Evolutionary conservation across 805 yeast species (phyloP).

Genomic region (Spathaspora arborariae): DNA sequence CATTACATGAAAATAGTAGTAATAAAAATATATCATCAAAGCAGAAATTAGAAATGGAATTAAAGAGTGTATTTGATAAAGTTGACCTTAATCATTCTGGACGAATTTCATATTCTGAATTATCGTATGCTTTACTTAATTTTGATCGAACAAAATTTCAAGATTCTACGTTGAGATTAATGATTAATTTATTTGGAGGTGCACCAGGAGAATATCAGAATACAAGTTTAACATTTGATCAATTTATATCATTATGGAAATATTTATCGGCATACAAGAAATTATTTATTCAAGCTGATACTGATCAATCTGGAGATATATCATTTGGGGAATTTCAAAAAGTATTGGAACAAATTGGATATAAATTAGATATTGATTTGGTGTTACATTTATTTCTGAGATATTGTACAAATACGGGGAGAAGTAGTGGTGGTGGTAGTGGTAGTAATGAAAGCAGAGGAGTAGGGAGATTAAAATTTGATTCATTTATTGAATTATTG

Average conservation of each 20-base stretch:
- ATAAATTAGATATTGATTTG: conserved; percentile 53
- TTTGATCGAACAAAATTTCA: conserved; percentile 63
- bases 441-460: conserved; percentile 16
- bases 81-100: conserved; percentile 56
- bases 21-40: conserved; percentile 21
- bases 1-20: conserved; percentile 14
- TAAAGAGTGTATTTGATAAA: conserved; percentile 48
- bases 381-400: conserved; percentile 56
- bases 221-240: conserved; percentile 44
- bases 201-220: conserved; percentile 16
- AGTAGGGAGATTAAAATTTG: conserved; percentile 59
- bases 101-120: conserved; percentile 51
- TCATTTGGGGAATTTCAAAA: conserved; percentile 63
- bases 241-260: conserved; percentile 67
- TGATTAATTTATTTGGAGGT: conserved; percentile 59
- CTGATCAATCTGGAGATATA: conserved; percentile 54
- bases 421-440: conserved; percentile 36
- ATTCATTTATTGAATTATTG: conserved; percentile 75
- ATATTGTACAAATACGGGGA: conserved; percentile 23
- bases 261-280: conserved; percentile 64
- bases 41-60: conserved; percentile 44
- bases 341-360: conserved; percentile 63
- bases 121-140: conserved; percentile 55
- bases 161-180: conserved; percentile 54
- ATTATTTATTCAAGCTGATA: conserved; percentile 58